Percentiles rank a stretch among this genome's conserved stretches.
Evolutionary conservation across 2,329 filamentous ascomycete species (phyloP).

Genomic region (Scolecobasidium constrictum): DNA sequence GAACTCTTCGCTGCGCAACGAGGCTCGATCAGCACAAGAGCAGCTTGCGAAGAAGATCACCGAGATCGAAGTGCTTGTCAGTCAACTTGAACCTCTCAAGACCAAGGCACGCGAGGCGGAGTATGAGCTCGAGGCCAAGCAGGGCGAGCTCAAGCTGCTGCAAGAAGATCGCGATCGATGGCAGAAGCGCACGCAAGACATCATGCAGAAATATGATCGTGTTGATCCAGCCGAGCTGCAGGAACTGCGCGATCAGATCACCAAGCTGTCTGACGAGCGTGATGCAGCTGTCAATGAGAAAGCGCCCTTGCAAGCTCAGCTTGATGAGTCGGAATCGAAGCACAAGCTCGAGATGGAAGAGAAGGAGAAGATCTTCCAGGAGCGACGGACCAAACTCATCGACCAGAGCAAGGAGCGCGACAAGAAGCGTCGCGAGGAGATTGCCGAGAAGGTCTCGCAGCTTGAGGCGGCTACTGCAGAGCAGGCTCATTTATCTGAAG

Average conservation of each 20-base stretch:
- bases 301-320: conserved; percentile 38
- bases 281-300: conserved; percentile 41
- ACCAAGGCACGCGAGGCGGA: conserved; percentile 71
- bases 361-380: conserved; percentile 27
- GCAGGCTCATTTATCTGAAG: conserved; percentile 28
- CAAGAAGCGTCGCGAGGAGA: conserved; percentile 44
- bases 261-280: conserved; percentile 41
- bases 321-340: conserved; percentile 31
- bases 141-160: conserved; percentile 79
- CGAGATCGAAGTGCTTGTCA: conserved; percentile 63
- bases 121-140: conserved; percentile 66
- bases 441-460: conserved; percentile 45
- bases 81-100: conserved; percentile 72
- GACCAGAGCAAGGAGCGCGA: conserved; percentile 44
- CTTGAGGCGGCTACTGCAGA: conserved; percentile 39
- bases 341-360: conserved; percentile 28
- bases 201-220: conserved; percentile 90
- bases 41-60: conserved; percentile 64
- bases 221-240: conserved; percentile 91
- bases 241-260: conserved; percentile 69
- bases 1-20: conserved; percentile 79
- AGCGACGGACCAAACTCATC: conserved; percentile 34
- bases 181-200: conserved; percentile 92
- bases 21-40: conserved; percentile 67
- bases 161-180: conserved; percentile 88